Percentiles rank a stretch among this genome's conserved stretches.
phyloP scores from a whole-genome alignment of 352 stramenopile genomes.

The Thalassiosira livingstoniorum region DNA sequence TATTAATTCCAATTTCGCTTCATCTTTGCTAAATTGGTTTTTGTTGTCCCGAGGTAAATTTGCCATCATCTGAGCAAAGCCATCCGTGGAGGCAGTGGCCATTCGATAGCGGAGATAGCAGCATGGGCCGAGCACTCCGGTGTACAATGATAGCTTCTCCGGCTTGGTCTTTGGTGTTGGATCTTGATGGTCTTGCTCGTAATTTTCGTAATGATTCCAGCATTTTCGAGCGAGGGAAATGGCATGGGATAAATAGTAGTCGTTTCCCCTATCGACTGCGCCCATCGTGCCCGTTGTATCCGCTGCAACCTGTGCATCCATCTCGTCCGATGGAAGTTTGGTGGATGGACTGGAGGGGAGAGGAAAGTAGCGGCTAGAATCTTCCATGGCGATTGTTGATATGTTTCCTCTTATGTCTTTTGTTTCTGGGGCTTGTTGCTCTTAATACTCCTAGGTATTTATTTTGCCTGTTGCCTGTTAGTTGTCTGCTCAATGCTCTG shows the following conservation, averaged over 20 bases:
- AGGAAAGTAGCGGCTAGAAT: too few species aligned
- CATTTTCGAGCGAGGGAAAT: not conserved
- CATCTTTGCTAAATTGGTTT: not conserved
- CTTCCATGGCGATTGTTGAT: too few species aligned
- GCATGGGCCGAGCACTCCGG: slow-evolving; percentile 42
- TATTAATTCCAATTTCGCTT: not conserved
- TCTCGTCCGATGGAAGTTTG: too few species aligned
- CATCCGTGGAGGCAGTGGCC: slow-evolving; percentile 19
- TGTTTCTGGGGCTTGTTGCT: too few species aligned
- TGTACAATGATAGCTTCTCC: slow-evolving; percentile 26
- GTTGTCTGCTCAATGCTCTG: too few species aligned
- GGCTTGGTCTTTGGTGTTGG: not conserved
- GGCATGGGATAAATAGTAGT: slow-evolving; percentile 9
- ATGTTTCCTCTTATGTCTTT: too few species aligned
- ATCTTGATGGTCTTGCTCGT: not conserved
- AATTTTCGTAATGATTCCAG: slow-evolving; percentile 13
- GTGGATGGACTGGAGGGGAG: too few species aligned
- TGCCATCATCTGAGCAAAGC: not conserved
- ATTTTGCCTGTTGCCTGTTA: too few species aligned
- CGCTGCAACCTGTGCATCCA: too few species aligned
- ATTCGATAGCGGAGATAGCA: slow-evolving; percentile 43
- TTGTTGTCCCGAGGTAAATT: not conserved
- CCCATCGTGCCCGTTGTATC: too few species aligned
- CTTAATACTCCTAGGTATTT: too few species aligned
- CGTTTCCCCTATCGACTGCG: slow-evolving; percentile 2